Conservation (phyloP, 768 basidiomycete species). For the Clathrus columnatus region DNA sequence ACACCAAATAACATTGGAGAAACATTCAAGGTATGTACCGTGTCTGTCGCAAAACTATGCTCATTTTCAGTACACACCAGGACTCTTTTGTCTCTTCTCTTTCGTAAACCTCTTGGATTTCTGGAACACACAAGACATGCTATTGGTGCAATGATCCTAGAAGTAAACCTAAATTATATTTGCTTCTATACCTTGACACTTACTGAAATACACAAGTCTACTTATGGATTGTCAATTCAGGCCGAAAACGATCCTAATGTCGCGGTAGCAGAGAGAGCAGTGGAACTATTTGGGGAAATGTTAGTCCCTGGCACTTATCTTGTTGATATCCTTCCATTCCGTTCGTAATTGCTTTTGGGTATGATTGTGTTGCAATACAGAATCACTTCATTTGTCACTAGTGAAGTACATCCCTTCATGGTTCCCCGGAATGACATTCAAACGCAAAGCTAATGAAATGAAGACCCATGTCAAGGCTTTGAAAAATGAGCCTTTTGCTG, state of each 20-base stretch:
- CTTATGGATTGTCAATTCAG: slow-evolving; percentile 10
- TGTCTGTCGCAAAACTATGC: neutral
- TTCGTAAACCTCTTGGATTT: neutral
- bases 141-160: slow-evolving; percentile 2
- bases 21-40: neutral
- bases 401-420: slow-evolving; percentile 47
- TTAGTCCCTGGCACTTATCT: slow-evolving; percentile 4
- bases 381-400: slow-evolving; percentile 14
- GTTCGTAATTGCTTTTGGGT: neutral
- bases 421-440: slow-evolving; percentile 44
- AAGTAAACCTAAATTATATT: neutral
- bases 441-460: slow-evolving; percentile 13
- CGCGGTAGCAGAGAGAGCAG: neutral
- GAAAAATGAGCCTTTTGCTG: no score
- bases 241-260: slow-evolving; percentile 9
- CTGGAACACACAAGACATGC: neutral
- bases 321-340: slow-evolving; percentile 9
- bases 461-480: no score
- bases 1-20: slow-evolving; percentile 6
- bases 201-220: neutral
- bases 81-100: neutral
- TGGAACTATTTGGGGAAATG: neutral
- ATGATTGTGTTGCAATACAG: neutral
- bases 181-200: neutral
- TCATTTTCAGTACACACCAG: neutral